A percentile compares a stretch with the other conserved stretches of the same genome.
Conservation (phyloP, 352 stramenopile genomes). For the Phytophthora brassicae region DNA sequence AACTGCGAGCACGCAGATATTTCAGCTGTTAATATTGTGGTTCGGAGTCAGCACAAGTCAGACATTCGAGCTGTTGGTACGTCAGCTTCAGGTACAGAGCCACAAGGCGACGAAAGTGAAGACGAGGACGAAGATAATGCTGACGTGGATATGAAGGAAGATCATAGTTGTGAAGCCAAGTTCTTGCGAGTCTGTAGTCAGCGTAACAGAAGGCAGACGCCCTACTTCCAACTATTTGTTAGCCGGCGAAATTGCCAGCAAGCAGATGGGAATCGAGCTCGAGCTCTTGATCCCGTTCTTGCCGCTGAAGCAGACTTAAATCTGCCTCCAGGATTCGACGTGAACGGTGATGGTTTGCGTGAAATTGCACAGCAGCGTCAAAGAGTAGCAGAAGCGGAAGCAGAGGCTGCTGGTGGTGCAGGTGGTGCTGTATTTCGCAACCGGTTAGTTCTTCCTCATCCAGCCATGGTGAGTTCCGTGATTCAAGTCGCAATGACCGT, state of each 20-base stretch:
- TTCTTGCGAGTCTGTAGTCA: neutral
- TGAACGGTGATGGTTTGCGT: slow-evolving; percentile 19
- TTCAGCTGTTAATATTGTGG: slow-evolving; percentile 56
- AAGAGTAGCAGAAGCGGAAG: slow-evolving; percentile 7
- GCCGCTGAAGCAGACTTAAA: slow-evolving; percentile 17
- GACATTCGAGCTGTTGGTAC: neutral
- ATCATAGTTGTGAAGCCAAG: slow-evolving; percentile 4
- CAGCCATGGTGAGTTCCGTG: slow-evolving; percentile 40
- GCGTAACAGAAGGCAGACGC: slow-evolving; percentile 2
- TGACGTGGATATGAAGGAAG: slow-evolving; percentile 15
- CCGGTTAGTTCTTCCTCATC: slow-evolving; percentile 16
- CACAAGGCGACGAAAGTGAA: slow-evolving; percentile 12
- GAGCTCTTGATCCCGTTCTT: slow-evolving; percentile 17
- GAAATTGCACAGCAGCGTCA: slow-evolving; percentile 20
- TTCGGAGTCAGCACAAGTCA: slow-evolving; percentile 23
- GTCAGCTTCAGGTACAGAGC: neutral
- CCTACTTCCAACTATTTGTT: slow-evolving; percentile 46
- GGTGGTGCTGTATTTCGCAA: slow-evolving; percentile 20
- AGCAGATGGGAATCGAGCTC: slow-evolving; percentile 4
- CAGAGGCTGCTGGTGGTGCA: slow-evolving; percentile 15
- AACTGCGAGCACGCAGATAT: slow-evolving; percentile 53
- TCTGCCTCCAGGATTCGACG: slow-evolving; percentile 15
- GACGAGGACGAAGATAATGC: slow-evolving; percentile 11
- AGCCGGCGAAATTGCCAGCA: slow-evolving; percentile 32
- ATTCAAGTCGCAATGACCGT: slow-evolving; percentile 43